Percentiles rank a stretch among this genome's conserved stretches.
phyloP scores from a whole-genome alignment of 257 asterid genomes.

The Ehretia macrophylla region DNA sequence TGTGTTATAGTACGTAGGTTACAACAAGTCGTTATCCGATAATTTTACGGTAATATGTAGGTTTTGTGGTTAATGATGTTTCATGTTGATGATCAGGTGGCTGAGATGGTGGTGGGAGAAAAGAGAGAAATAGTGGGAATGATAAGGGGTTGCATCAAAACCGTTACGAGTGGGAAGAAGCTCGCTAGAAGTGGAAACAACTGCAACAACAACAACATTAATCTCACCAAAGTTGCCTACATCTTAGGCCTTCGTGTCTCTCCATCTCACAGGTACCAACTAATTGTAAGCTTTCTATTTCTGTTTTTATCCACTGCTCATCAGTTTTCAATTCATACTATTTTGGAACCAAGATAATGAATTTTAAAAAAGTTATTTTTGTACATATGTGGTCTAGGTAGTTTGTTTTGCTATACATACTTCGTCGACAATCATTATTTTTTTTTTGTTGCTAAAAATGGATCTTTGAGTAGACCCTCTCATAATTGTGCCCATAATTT shows the following conservation, averaged over 20 bases:
- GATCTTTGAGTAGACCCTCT: conserved; percentile 6
- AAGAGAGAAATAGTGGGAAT: conserved; percentile 69
- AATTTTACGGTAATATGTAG: too few species aligned
- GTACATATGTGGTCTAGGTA: too few species aligned
- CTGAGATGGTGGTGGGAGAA: conserved; percentile 55
- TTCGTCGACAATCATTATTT: conserved; percentile 10
- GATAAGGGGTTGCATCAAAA: conserved; percentile 83
- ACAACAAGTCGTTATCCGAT: too few species aligned
- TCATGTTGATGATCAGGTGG: conserved; percentile 46
- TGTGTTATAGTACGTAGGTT: too few species aligned
- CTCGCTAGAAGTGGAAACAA: conserved; percentile 23
- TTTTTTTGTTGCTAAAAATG: conserved; percentile 17
- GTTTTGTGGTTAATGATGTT: neutral
- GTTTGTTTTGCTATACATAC: neutral
- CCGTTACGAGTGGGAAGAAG: conserved; percentile 74
- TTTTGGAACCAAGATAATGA: neutral
- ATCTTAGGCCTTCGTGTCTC: conserved; percentile 94
- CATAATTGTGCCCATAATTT: too few species aligned
- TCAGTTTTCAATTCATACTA: neutral
- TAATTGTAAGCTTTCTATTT: neutral
- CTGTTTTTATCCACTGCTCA: neutral
- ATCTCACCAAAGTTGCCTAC: conserved; percentile 46
- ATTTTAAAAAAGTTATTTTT: neutral
- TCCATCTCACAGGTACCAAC: conserved; percentile 64
- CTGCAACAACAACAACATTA: neutral